Base-by-base conservation (phyloP, 2,329 filamentous ascomycete genomes). In the Cladosporium sp. region DNA sequence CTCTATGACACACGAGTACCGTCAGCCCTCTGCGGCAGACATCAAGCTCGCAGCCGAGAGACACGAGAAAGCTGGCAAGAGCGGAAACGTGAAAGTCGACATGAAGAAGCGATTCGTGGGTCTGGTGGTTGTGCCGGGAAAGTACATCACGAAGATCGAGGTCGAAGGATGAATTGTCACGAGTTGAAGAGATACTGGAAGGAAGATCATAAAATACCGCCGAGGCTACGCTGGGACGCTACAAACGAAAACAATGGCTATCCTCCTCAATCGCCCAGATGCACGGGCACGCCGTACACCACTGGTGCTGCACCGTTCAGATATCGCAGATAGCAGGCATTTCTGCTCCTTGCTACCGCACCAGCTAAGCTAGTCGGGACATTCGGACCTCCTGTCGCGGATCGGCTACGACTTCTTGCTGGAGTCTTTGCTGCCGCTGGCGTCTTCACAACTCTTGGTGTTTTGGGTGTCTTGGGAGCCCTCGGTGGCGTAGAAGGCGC, bases 271-370 rank as follows among this genome's bases (percentile, higher is more conserved):
- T 77, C 73, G 26, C 69, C 79, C 67, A 97, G 83, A 79, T 93
- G 97, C 68, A 97, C 92, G 33, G 95, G 95, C 75, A 99, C 90
- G 18, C 95, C 95, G 81, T 98, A 99, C 62, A 98, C 89, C 69
- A 95, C 93, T 28, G 95, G 92, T 44, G 94, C 93, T 12, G 94
- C 95, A 0, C 93, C 95, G 73, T 97, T 99, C 71, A 99, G 81
- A 81, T 97, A 98, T 76, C 87, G 87, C 80, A 99, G 86, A 71
- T 91, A 88, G 79, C 95, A 98, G n/a, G 88, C 89, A 67, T 86
- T 85, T 69, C 92, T 85, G 16, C 91, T 91, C 72, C 81, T 85
- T 35, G 87, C 86, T 40, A 98, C 89, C 0, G 95, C 95, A 76
- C 94, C 88, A n/a, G 92, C 89, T 67, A 98, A 80, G 46, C 76